Conservation (phyloP, 345 rosid genomes). For the Citrus maxima region DNA sequence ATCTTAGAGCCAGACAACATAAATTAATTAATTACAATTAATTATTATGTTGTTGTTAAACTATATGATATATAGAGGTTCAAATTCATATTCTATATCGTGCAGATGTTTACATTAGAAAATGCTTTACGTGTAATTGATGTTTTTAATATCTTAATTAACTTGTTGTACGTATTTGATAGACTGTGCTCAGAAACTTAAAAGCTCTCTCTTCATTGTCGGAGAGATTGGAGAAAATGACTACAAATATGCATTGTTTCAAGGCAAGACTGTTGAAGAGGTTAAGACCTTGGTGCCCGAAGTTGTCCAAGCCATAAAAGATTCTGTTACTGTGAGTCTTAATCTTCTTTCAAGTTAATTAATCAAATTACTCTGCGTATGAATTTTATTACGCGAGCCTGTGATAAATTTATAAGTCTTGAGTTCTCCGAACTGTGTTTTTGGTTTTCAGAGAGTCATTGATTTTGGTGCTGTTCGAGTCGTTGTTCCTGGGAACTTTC, state of each 20-base stretch:
- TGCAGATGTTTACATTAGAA: no score
- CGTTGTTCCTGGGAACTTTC: constrained; percentile 17
- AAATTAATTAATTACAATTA: no score
- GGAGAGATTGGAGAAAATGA: constrained; percentile 42
- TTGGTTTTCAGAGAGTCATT: constrained; percentile 9
- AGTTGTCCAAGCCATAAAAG: constrained; percentile 30
- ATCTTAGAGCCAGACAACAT: no score
- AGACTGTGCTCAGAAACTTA: constrained; percentile 18
- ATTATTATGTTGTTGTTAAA: no score
- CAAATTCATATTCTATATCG: no score
- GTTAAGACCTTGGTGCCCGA: constrained; percentile 27
- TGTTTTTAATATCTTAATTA: no score
- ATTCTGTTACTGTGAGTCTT: constrained; percentile 12
- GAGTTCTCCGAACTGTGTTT: background rate
- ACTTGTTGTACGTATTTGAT: background rate
- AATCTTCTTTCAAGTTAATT: no score
- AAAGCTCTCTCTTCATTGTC: constrained; percentile 25
- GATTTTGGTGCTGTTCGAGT: background rate
- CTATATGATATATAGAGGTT: no score
- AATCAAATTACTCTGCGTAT: no score
- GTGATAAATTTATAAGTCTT: no score
- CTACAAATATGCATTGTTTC: constrained; percentile 28
- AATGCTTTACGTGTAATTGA: no score
- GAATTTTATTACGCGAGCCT: no score
- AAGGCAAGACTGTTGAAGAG: constrained; percentile 19